Base-by-base conservation (phyloP, 1,284 basidiomycete genomes). In the Fomitopsis schrenkii region DNA sequence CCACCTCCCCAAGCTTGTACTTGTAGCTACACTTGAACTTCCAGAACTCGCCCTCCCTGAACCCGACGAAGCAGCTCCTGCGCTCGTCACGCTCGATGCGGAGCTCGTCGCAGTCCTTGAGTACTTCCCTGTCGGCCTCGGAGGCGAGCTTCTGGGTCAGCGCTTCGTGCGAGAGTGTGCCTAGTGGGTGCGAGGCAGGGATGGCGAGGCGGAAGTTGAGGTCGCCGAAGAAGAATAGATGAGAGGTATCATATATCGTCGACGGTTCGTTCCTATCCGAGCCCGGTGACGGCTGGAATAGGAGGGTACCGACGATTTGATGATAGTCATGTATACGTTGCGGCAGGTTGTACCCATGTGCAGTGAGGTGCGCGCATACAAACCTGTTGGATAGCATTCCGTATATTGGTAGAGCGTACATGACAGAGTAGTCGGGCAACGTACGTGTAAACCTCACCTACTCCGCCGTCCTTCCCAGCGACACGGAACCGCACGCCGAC, bases 1-100 rank as follows among this genome's bases (percentile, higher is more conserved):
- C 88, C 10, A 93, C 84, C 68, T 91, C 82, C 8, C 93, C 93
- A 5, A 93, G 79, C 52, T 82, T 71, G 68, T 92, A 94, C 75
- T 98, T 98, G 74, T 97, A 97, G 46, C 90, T 95, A 68, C 93
- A 85, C 76, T 92, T 89, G 79, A 97, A 97, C 61, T 79, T 79
- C 83, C 89, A 90, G 71, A 97, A 90, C 35, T 90, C 85, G 19
- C 89, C 93, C 75, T 97, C 95, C 36, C 82, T 80, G 46, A 97
- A 76, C 28, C 90, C 87, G 52, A 87, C 79, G 66, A 94, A 89
- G 7, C 86, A 82, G 35, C 79, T 83, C 28, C 87, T 84, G 59
- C 84, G 85, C 30, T 79, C 74, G 65, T 74, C 72, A 22, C 83
- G 85, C 69, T 93, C 90, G 9, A 81, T 71, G 15, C 80, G 72